Conservation (phyloP, 192 early-diverging fungal genomes). For the Tieghemiomyces parasiticus region DNA sequence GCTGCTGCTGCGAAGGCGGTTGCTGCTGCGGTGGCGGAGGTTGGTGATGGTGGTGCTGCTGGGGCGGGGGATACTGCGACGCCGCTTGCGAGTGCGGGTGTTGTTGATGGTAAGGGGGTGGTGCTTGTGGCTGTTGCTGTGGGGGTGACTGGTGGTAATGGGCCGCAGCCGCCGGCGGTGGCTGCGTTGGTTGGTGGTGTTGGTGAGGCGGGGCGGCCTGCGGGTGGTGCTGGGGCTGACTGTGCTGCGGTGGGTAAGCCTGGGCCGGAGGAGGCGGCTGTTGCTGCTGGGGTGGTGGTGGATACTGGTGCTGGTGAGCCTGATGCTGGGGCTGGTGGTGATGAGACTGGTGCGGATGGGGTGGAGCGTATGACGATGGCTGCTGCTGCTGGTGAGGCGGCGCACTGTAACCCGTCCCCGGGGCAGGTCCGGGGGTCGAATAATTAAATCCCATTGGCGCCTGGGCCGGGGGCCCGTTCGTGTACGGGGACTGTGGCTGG, state of each 20-base stretch:
- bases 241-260: not conserved
- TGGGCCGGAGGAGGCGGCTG: not conserved
- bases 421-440: not conserved
- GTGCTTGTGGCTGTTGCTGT: not conserved
- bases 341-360: not conserved
- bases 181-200: no score
- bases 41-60: not conserved
- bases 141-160: not conserved
- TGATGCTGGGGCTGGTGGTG: constrained; percentile 1
- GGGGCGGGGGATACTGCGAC: not conserved
- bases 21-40: constrained; percentile 3
- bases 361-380: not conserved
- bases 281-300: not conserved
- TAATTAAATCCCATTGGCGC: not conserved
- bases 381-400: not conserved
- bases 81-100: no score
- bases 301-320: not conserved
- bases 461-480: not conserved
- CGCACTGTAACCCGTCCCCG: not conserved
- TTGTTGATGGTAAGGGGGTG: not conserved
- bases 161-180: not conserved
- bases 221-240: not conserved
- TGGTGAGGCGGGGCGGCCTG: not conserved
- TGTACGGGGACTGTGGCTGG: not conserved
- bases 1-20: not conserved